These are phyloP conservation scores for Diddensiella santjacobensis DNA, from an alignment of 805 yeast species.

Conservation along the genomic window DNA sequence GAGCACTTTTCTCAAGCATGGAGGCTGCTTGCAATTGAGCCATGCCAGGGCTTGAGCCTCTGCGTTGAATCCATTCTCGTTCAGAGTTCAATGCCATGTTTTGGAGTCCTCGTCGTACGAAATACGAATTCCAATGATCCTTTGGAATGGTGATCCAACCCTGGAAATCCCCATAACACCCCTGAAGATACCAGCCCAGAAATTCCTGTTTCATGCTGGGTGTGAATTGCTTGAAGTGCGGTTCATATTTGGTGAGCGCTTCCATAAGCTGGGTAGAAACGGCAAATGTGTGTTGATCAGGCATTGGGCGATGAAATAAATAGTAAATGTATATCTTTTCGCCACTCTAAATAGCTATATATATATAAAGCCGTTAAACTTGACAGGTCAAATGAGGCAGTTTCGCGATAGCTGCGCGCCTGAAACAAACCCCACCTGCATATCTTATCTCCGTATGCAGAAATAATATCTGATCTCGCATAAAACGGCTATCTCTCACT, in stretches of 20 bases:
- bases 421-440: too few species aligned
- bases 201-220: not conserved
- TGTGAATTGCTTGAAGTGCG: not conserved
- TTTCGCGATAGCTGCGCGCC: too few species aligned
- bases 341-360: too few species aligned
- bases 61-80: not conserved
- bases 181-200: conserved; percentile 10
- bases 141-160: conserved; percentile 6
- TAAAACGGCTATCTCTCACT: too few species aligned
- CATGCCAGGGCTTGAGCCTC: not conserved
- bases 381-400: too few species aligned
- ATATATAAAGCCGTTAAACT: too few species aligned
- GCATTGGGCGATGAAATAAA: too few species aligned
- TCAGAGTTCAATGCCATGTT: conserved; percentile 5
- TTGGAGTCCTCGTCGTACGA: not conserved
- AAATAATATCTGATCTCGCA: too few species aligned
- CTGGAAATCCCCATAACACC: conserved; percentile 7
- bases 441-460: too few species aligned
- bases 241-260: not conserved
- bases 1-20: too few species aligned
- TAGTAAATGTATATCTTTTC: too few species aligned
- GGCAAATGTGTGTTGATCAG: not conserved
- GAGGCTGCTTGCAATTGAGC: conserved; percentile 1
- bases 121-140: conserved; percentile 3
- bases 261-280: not conserved